phyloP scores from a whole-genome alignment of 306 rosid species.

The Vachellia collinsii region DNA sequence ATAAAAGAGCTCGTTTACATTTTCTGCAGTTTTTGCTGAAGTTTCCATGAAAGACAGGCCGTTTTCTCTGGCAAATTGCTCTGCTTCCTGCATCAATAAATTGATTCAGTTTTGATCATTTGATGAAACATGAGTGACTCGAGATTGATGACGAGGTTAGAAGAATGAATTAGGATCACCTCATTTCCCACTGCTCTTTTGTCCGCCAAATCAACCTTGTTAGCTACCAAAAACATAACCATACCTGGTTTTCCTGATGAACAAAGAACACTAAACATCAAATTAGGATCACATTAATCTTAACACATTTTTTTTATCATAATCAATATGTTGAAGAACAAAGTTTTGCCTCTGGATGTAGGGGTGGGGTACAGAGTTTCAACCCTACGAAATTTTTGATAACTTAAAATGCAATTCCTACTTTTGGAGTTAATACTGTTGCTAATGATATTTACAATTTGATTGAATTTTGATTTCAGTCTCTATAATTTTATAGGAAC shows the following conservation, averaged over 20 bases:
- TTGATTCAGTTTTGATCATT: not conserved
- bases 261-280: not conserved
- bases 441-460: no score
- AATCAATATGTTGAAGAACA: not conserved
- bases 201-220: conserved; percentile 74
- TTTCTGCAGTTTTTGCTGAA: conserved; percentile 87
- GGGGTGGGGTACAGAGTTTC: not conserved
- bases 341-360: no score
- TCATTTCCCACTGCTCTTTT: conserved; percentile 65
- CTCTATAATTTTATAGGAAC: no score
- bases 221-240: conserved; percentile 72
- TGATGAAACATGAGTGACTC: not conserved
- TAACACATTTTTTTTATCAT: not conserved
- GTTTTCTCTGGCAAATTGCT: conserved; percentile 77
- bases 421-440: not conserved
- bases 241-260: conserved; percentile 80
- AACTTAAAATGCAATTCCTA: not conserved
- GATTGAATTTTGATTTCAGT: no score
- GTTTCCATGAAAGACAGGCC: conserved; percentile 75
- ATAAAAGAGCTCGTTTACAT: conserved; percentile 86
- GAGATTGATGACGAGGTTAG: not conserved
- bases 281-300: conserved; percentile 10
- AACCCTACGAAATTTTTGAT: not conserved
- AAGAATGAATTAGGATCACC: conserved; percentile 49
- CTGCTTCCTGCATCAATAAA: conserved; percentile 66